Evolutionary conservation across 2,329 filamentous ascomycete genomes (phyloP).

Genomic region (Calonectria fujianensis): DNA sequence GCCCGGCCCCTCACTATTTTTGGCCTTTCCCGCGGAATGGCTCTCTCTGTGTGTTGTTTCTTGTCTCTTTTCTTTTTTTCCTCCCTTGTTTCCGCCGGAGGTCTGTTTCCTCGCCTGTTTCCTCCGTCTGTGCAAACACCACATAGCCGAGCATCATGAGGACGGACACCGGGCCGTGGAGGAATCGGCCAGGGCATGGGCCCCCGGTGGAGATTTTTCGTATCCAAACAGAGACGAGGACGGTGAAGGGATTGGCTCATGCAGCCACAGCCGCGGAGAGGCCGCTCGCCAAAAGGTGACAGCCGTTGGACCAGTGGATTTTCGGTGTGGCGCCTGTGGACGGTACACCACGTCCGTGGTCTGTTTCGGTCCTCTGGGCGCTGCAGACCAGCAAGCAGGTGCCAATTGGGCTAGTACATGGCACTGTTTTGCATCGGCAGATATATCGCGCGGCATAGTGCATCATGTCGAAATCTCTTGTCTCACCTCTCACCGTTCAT

Average conservation of each 20-base stretch:
- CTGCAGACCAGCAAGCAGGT: not conserved
- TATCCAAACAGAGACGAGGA: conserved; percentile 23
- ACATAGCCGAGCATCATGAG: conserved; percentile 3
- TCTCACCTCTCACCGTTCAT: not conserved
- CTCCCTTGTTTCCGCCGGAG: too few species aligned
- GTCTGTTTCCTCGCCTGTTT: not conserved
- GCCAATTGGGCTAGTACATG: not conserved
- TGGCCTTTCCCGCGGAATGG: not conserved
- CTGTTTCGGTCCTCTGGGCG: conserved; percentile 2
- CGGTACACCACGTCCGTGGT: not conserved
- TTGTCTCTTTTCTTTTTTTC: not conserved
- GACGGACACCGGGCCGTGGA: conserved; percentile 16
- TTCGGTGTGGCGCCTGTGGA: conserved; percentile 10
- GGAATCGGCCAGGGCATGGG: conserved; percentile 19
- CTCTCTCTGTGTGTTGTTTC: not conserved
- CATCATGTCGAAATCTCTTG: not conserved
- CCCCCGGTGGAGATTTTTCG: conserved; percentile 20
- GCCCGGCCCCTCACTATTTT: not conserved
- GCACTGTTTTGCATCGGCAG: not conserved
- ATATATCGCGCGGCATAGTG: not conserved
- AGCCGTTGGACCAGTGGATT: conserved; percentile 30
- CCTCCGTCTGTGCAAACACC: not conserved
- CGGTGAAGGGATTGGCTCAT: conserved; percentile 30
- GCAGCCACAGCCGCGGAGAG: conserved; percentile 30
- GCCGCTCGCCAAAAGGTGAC: conserved; percentile 27